phyloP scores from a whole-genome alignment of 208 protist genomes.

The Trichomonas vaginalis region DNA sequence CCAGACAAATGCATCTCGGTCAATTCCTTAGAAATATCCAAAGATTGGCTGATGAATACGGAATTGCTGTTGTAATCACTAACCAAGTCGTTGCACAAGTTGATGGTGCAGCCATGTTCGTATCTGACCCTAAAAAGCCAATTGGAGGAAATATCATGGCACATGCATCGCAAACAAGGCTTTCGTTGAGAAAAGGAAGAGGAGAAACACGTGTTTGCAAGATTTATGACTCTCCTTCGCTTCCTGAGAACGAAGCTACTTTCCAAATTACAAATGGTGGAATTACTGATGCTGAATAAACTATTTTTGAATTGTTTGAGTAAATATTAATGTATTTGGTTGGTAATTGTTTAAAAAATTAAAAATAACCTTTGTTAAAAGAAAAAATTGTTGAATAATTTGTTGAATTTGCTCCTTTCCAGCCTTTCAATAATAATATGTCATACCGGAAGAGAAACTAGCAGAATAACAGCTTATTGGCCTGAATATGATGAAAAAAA shows the following conservation, averaged over 20 bases:
- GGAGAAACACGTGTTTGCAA: slow-evolving; percentile 97
- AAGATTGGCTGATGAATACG: slow-evolving; percentile 91
- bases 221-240: slow-evolving; percentile 95
- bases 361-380: too few species aligned
- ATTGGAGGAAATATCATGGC: slow-evolving; percentile 99
- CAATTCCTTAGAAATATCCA: slow-evolving; percentile 84
- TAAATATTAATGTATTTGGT: too few species aligned
- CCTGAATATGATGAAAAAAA: too few species aligned
- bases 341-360: too few species aligned
- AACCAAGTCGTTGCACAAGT: slow-evolving; percentile 64
- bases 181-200: slow-evolving; percentile 91
- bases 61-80: slow-evolving; percentile 93
- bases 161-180: slow-evolving; percentile 89
- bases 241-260: slow-evolving; percentile 70
- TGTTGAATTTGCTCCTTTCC: too few species aligned
- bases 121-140: slow-evolving; percentile 90
- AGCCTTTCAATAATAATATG: too few species aligned
- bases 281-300: slow-evolving; percentile 27
- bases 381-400: too few species aligned
- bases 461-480: too few species aligned
- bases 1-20: slow-evolving; percentile 92
- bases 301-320: too few species aligned
- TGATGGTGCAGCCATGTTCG: slow-evolving; percentile 43
- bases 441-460: too few species aligned
- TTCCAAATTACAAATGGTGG: slow-evolving; percentile 33